A percentile compares a stretch with the other conserved stretches of the same genome.
Conservation (phyloP, 179 eudicot species). For the Pouteria campechiana region DNA sequence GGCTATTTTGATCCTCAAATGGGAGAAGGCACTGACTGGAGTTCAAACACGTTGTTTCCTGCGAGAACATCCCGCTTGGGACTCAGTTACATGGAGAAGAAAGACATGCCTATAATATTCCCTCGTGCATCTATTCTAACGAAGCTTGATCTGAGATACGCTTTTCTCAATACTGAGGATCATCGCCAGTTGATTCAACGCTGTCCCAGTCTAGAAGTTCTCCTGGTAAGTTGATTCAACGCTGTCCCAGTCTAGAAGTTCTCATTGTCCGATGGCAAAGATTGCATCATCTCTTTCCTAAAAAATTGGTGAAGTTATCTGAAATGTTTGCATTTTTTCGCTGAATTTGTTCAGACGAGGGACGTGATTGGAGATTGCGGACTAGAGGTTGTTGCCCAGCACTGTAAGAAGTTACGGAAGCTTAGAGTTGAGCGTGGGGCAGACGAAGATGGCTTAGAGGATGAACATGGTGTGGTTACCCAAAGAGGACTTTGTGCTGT, state of each 20-base stretch:
- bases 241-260: background rate
- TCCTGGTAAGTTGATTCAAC: slow-evolving; percentile 8
- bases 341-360: slow-evolving; percentile 32
- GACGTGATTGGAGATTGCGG: slow-evolving; percentile 62
- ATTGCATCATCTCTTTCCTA: background rate
- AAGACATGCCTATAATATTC: slow-evolving; percentile 40
- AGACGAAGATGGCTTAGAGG: slow-evolving; percentile 37
- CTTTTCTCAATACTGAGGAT: slow-evolving; percentile 23
- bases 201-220: slow-evolving; percentile 47
- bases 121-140: slow-evolving; percentile 14
- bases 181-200: slow-evolving; percentile 15
- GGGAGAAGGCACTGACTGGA: slow-evolving; percentile 12
- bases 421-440: slow-evolving; percentile 67
- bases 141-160: slow-evolving; percentile 27
- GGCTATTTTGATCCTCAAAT: slow-evolving; percentile 12
- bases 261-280: background rate
- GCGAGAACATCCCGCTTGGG: slow-evolving; percentile 32
- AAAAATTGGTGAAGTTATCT: background rate
- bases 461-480: slow-evolving; percentile 40
- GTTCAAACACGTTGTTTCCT: slow-evolving; percentile 30
- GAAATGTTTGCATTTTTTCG: background rate
- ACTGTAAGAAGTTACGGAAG: slow-evolving; percentile 49
- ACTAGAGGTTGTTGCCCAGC: slow-evolving; percentile 37
- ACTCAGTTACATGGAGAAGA: slow-evolving; percentile 28
- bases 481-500: slow-evolving; percentile 49